Conservation (phyloP, 352 stramenopile genomes). For the Phytophthora idaei region DNA sequence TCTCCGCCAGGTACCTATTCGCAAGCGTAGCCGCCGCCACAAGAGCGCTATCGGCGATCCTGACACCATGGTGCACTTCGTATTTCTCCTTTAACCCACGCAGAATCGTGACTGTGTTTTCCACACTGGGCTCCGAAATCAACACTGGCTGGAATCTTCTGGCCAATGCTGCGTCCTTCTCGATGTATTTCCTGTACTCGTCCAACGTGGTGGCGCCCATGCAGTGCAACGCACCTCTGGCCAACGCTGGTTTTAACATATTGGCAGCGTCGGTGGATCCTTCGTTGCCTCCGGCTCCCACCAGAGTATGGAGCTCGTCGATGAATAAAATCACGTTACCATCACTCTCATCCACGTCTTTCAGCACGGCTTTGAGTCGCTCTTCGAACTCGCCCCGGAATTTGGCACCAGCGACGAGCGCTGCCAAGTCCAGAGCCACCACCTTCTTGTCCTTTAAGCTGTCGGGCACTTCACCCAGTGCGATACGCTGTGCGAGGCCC, state of each 20-base stretch:
- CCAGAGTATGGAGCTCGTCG: slow-evolving; percentile 94
- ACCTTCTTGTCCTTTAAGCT: slow-evolving; percentile 94
- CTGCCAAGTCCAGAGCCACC: slow-evolving; percentile 94
- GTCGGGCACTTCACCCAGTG: slow-evolving; percentile 94
- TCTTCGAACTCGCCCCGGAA: slow-evolving; percentile 98
- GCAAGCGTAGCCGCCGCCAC: slow-evolving; percentile 94
- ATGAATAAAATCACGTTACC: slow-evolving; percentile 97
- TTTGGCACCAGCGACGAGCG: slow-evolving; percentile 95
- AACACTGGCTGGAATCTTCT: slow-evolving; percentile 97
- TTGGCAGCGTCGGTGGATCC: slow-evolving; percentile 93
- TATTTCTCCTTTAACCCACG: slow-evolving; percentile 96
- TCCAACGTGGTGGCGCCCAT: slow-evolving; percentile 95
- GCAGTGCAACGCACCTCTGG: slow-evolving; percentile 90
- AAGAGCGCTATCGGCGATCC: slow-evolving; percentile 94
- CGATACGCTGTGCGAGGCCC: slow-evolving; percentile 96
- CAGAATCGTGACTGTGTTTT: slow-evolving; percentile 97
- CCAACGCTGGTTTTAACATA: slow-evolving; percentile 96
- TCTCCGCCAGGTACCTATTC: slow-evolving; percentile 91
- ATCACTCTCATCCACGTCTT: slow-evolving; percentile 95
- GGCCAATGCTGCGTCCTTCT: slow-evolving; percentile 97
- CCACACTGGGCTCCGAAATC: slow-evolving; percentile 93
- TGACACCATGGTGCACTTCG: slow-evolving; percentile 96
- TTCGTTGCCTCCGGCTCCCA: slow-evolving; percentile 90
- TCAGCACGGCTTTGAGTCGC: slow-evolving; percentile 94
- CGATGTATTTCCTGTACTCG: slow-evolving; percentile 97